Conservation (phyloP, 2,329 filamentous ascomycete genomes). For the Pestalotiopsis sp. region DNA sequence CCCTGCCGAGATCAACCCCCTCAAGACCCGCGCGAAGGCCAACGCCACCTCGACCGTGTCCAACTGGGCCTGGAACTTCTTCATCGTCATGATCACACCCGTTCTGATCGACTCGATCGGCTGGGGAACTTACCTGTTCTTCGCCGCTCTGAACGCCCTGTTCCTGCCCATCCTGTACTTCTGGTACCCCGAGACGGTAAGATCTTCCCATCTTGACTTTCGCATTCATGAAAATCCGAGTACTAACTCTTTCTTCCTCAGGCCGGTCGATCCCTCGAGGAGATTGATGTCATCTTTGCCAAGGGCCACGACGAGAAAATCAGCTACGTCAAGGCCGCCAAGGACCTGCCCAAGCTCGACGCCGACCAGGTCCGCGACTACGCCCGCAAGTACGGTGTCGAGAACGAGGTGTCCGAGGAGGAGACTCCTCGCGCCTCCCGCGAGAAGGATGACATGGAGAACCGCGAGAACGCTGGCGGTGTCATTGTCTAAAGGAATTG, state of each 20-base stretch:
- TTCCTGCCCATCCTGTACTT: conserved; percentile 47
- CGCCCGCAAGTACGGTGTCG: conserved; percentile 35
- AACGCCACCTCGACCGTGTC: conserved; percentile 60
- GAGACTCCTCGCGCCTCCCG: not conserved
- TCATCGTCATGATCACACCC: conserved; percentile 64
- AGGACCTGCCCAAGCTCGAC: conserved; percentile 56
- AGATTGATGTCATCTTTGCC: conserved; percentile 62
- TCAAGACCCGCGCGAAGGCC: conserved; percentile 48
- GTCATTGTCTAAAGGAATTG: not conserved
- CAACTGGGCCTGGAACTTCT: conserved; percentile 56
- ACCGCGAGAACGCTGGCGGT: not conserved
- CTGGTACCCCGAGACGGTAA: conserved; percentile 52
- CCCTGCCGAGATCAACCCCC: conserved; percentile 56
- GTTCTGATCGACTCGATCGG: conserved; percentile 62
- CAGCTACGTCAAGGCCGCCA: conserved; percentile 59
- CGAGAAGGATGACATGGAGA: not conserved
- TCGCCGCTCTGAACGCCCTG: conserved; percentile 35
- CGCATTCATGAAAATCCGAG: not conserved
- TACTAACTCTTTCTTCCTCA: not conserved
- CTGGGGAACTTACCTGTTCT: conserved; percentile 58
- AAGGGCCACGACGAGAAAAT: conserved; percentile 62
- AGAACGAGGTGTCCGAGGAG: conserved; percentile 14
- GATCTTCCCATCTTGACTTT: not conserved
- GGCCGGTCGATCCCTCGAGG: conserved; percentile 50
- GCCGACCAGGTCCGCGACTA: conserved; percentile 56